These are phyloP conservation scores for Fraxinus nigra DNA, from an alignment of 305 asterid genomes.

Conservation along the genomic window DNA sequence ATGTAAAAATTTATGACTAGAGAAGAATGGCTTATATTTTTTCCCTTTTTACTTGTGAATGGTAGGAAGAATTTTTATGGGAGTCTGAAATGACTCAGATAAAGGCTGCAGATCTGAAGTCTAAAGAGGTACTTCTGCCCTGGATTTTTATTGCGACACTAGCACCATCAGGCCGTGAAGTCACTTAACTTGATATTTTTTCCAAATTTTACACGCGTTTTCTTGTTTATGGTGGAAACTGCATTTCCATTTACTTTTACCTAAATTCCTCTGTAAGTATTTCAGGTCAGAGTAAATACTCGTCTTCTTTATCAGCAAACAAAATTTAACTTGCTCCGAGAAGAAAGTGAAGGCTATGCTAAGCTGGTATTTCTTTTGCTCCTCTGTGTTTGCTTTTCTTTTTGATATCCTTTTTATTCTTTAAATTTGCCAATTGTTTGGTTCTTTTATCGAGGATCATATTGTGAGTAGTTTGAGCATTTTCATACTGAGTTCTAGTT, in stretches of 20 bases:
- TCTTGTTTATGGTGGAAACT: conserved; percentile 14
- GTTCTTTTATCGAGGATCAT: neutral
- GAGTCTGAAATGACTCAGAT: conserved; percentile 91
- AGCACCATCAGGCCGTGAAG: neutral
- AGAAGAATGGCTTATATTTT: conserved; percentile 23
- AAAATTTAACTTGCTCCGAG: conserved; percentile 92
- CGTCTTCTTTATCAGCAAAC: conserved; percentile 99
- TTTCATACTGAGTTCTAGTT: neutral
- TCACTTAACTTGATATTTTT: neutral
- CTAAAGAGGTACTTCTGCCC: conserved; percentile 70
- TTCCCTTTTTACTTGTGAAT: conserved; percentile 9
- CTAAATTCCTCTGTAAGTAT: conserved; percentile 19
- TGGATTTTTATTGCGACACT: conserved; percentile 15
- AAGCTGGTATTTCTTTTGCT: conserved; percentile 61
- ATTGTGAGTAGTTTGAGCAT: conserved; percentile 9
- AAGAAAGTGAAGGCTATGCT: conserved; percentile 98
- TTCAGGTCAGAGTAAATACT: conserved; percentile 96
- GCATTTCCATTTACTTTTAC: conserved; percentile 7
- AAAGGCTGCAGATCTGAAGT: conserved; percentile 88
- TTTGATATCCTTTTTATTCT: conserved; percentile 3
- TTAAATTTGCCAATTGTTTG: neutral
- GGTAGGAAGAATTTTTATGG: conserved; percentile 93
- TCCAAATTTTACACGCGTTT: neutral
- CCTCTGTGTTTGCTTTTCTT: conserved; percentile 1
- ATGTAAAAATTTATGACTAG: neutral